Evolutionary conservation across 1,284 basidiomycete genomes (phyloP), one percentile per base, ranked within the genome.

Genomic region (Puccinia novopanici): DNA sequence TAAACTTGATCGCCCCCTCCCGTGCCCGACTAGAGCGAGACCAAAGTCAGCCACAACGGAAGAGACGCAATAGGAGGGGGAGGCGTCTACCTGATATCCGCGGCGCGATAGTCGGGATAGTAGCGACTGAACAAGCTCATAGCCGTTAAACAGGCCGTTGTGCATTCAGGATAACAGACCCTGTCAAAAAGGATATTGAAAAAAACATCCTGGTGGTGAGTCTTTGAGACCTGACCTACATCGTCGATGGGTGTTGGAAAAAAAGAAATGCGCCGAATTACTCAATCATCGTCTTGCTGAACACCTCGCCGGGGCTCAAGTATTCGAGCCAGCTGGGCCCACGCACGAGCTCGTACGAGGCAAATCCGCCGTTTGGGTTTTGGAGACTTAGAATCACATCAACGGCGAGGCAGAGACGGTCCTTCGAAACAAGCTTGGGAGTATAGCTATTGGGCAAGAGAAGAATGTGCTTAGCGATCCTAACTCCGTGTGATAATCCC

Each of bases 221-320:
- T 55, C 40, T 5, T 34, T 9, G 30, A 15, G 40, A 22, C n/a
- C n/a, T 15, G 13, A 30, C 1, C 15, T 12, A 74, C n/a, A 74
- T 30, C 6, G 27, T n/a, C 24, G 22, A 70, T 12, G 24, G 1
- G 19, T 37, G 52, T 13, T 4, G 40, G 3, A 22, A n/a, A 40
- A 73, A 24, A 40, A 75, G n/a, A 8, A 8, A 5, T n/a, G 3
- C 55, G 37, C 12, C 13, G 30, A 61, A 17, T 71, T n/a, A 79
- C 76, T 79, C 76, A 40, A 79, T 68, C 76, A 71, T 79, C 42
- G 76, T 79, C 37, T 67, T 57, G 24, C 45, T 45, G 85, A 97
- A 97, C 17, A 97, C 94, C 85, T 98, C 95, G 0, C 95, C 93
- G 12, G 93, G 92, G 84, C 98, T 98, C 45, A 98, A 87, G 86